These are phyloP conservation scores for Starmerella floricola DNA, from an alignment of 805 yeast species.

Conservation along the genomic window DNA sequence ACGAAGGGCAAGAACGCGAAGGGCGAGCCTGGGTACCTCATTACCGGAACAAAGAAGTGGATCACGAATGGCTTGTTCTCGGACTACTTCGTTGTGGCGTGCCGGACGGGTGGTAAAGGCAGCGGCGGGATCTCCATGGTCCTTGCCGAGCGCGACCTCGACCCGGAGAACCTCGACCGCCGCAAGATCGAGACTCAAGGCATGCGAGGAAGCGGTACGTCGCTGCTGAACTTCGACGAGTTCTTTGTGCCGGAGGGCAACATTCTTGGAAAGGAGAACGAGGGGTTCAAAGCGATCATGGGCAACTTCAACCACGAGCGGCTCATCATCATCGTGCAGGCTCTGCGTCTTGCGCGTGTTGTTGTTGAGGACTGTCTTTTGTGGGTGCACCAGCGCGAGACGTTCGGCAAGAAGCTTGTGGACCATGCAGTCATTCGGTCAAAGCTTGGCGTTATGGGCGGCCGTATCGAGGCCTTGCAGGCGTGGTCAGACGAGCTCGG, in stretches of 20 bases:
- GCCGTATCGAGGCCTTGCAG: constrained; percentile 33
- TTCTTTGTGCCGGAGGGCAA: constrained; percentile 34
- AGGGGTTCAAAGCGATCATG: constrained; percentile 34
- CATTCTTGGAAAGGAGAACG: constrained; percentile 32
- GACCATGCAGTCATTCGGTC: constrained; percentile 34
- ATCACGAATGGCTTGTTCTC: constrained; percentile 36
- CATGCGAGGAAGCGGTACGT: constrained; percentile 34
- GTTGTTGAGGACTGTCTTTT: constrained; percentile 31
- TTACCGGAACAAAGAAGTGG: constrained; percentile 37
- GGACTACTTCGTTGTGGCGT: constrained; percentile 36
- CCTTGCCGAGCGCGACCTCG: constrained; percentile 27
- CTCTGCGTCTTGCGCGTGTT: constrained; percentile 31
- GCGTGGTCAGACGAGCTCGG: constrained; percentile 31
- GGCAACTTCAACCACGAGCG: constrained; percentile 37
- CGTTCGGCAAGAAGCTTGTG: constrained; percentile 33
- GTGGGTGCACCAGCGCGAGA: constrained; percentile 34
- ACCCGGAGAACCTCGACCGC: constrained; percentile 29
- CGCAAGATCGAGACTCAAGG: constrained; percentile 34
- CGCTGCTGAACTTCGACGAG: constrained; percentile 34
- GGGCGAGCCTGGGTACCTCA: constrained; percentile 32
- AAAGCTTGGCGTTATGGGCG: constrained; percentile 34
- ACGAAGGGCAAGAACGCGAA: constrained; percentile 21
- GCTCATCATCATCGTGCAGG: constrained; percentile 32
- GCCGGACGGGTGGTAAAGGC: constrained; percentile 35
- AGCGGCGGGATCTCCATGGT: constrained; percentile 32